Evolutionary conservation across 2,329 filamentous ascomycete genomes (phyloP), one percentile per base, ranked within the genome.

Genomic region (Samsoniella hepiali): DNA sequence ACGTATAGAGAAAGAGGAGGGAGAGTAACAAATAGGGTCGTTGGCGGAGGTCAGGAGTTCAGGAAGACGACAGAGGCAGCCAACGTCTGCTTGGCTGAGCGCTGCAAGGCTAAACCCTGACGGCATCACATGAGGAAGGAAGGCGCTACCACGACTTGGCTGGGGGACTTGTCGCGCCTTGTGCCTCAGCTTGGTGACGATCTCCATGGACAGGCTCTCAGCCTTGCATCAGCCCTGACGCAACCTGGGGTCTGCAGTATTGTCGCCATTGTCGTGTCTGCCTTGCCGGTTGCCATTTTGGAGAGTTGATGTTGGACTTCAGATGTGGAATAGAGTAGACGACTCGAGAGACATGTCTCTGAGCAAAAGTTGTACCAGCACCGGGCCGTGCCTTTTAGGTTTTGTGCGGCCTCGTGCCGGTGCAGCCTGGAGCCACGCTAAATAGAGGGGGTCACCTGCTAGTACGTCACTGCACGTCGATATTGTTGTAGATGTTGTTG

Each of bases 71-170:
- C n/a, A 34, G 47, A 11, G 4, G 32, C 51, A 40, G 40, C 29
- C 31, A 62, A 36, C 8, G 34, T 58, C 3, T 7, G 40, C 29
- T 29, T 11, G n/a, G 56, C 13, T 22, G 27, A 36, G 31, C 49
- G 36, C 36, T 29, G 49, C 38, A 38, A 54, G 58, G 49, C 49
- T 50, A 44, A 22, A 61, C 58, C 36, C 49, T 49, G 58, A 54
- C 38, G 15, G 34, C 50, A 47, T 62, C 59, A 62, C 59, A 62
- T 62, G 59, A 56, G 59, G 32, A 7, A n/a, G 32, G 15, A 27
- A 56, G 42, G 42, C n/a, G 34, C 22, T 22, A 22, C 22, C 22
- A 22, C 22, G 22, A 22, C 22, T 22, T 22, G 34, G 42, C 42
- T 49, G 27, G 55, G 27, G 15, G 22, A n/a, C 32, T 44, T 51